These are phyloP conservation scores for Arthroderma uncinatum DNA, from an alignment of 2,329 filamentous ascomycete species.

Conservation along the genomic window DNA sequence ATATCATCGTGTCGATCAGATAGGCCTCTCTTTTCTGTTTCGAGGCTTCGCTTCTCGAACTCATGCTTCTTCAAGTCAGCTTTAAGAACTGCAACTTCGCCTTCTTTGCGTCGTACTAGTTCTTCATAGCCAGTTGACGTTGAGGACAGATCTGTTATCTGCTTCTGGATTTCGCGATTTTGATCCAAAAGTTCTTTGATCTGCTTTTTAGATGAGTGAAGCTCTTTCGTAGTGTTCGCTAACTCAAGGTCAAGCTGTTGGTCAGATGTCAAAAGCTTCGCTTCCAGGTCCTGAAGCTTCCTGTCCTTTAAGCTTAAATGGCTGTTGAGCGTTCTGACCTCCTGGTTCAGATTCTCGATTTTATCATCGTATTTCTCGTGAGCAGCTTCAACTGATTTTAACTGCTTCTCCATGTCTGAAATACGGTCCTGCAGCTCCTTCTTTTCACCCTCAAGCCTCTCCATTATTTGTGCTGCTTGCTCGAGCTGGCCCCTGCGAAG, in stretches of 20 bases:
- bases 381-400: constrained; percentile 58
- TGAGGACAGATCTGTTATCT: constrained; percentile 74
- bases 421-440: constrained; percentile 58
- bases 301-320: constrained; percentile 80
- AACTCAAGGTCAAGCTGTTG: constrained; percentile 84
- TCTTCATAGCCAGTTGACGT: constrained; percentile 95
- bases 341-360: constrained; percentile 65
- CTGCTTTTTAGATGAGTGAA: constrained; percentile 60
- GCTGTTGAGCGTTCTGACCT: constrained; percentile 84
- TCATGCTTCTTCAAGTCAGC: constrained; percentile 75
- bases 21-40: constrained; percentile 64
- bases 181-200: constrained; percentile 68
- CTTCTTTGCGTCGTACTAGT: constrained; percentile 83
- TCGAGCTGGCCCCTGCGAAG: constrained; percentile 71
- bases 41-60: constrained; percentile 64
- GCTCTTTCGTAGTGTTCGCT: constrained; percentile 63
- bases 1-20: constrained; percentile 68
- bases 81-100: constrained; percentile 74
- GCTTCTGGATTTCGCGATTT: constrained; percentile 69
- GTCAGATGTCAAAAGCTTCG: constrained; percentile 69
- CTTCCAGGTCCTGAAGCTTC: constrained; percentile 78
- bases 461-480: constrained; percentile 79
- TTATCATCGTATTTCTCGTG: constrained; percentile 64
- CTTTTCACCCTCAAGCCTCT: constrained; percentile 77
- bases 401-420: constrained; percentile 55